Base-by-base conservation (phyloP, 1,284 basidiomycete species). In the Erythrobasidium hasegawianum region DNA sequence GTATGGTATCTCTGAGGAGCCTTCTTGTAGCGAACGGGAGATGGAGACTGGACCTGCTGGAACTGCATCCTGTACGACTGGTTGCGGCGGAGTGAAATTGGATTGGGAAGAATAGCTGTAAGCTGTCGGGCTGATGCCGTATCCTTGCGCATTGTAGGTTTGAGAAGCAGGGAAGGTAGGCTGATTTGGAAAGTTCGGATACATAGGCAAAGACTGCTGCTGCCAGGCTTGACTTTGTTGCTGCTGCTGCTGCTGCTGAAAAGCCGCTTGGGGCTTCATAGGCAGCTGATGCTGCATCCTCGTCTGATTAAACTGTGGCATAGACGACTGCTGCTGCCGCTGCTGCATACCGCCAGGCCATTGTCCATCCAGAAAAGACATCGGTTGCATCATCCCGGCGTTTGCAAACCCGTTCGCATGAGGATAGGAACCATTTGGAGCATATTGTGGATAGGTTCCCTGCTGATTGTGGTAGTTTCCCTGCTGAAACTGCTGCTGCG, bases 171-270 rank as follows among this genome's bases (percentile, higher is more conserved):
- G n/a, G n/a, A 33, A 33, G 33, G 33, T 33, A 33, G 33, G 33
- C 11, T 5, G 33, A 8, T 26, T 53, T 5, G 50, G 18, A 53
- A 33, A 33, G 33, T 27, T 16, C 9, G 50, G 8, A 8, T 24
- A 27, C 22, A 16, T 16, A 2, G 18, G 26, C 16, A 16, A 16
- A 20, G 18, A 29, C 50, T 22, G 50, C 16, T 20, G 50, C 3
- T 22, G 50, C 18, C 26, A 27, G 4, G n/a, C 18, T 20, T 53
- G 50, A 20, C 16, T 16, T 16, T 8, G 50, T n/a, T n/a, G n/a
- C n/a, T n/a, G n/a, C 26, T 53, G 50, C 16, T 53, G 50, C 16
- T 53, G 50, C 50, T 47, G 43, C 43, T 18, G 43, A 24, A 47
- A 24, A 47, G 43, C 16, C 5, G 43, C 43, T 47, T 53, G 50